Evolutionary conservation across 2,329 filamentous ascomycete genomes (phyloP).

Genomic region (Talaromyces sp.): DNA sequence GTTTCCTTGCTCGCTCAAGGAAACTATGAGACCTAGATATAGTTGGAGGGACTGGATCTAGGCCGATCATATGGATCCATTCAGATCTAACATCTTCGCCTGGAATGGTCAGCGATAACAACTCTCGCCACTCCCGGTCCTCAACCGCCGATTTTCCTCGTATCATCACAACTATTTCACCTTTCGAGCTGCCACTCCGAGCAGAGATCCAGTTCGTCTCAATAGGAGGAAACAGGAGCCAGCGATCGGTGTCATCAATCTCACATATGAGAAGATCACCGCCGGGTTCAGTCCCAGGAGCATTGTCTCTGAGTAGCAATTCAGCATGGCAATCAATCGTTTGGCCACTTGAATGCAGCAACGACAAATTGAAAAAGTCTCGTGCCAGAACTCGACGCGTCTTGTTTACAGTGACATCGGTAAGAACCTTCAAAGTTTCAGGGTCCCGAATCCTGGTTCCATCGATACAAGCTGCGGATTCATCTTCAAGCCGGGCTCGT

Average conservation of each 20-base stretch:
- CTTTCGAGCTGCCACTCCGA: constrained; percentile 65
- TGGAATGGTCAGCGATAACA: constrained; percentile 71
- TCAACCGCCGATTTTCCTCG: constrained; percentile 59
- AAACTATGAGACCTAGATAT: constrained; percentile 54
- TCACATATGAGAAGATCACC: constrained; percentile 93
- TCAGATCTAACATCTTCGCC: constrained; percentile 74
- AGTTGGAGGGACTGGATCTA: constrained; percentile 57
- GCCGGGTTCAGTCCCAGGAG: constrained; percentile 58
- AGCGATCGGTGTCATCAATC: constrained; percentile 70
- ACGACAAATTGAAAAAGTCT: constrained; percentile 80
- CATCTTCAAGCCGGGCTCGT: constrained; percentile 70
- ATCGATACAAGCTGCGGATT: constrained; percentile 81
- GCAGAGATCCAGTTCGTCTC: constrained; percentile 69
- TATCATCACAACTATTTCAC: constrained; percentile 82
- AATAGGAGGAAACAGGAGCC: constrained; percentile 91
- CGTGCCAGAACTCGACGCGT: constrained; percentile 79
- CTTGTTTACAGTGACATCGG: constrained; percentile 68
- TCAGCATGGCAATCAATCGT: constrained; percentile 85
- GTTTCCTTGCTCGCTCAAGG: constrained; percentile 38
- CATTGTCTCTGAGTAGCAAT: constrained; percentile 76
- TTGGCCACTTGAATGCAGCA: constrained; percentile 86
- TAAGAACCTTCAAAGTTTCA: constrained; percentile 67
- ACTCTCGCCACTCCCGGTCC: constrained; percentile 71
- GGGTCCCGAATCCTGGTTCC: constrained; percentile 74
- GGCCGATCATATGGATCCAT: constrained; percentile 83